Evolutionary conservation across 1,139 yeast species (phyloP), one percentile per base, ranked within the genome.

Genomic region (Meyerozyma elateridarum): DNA sequence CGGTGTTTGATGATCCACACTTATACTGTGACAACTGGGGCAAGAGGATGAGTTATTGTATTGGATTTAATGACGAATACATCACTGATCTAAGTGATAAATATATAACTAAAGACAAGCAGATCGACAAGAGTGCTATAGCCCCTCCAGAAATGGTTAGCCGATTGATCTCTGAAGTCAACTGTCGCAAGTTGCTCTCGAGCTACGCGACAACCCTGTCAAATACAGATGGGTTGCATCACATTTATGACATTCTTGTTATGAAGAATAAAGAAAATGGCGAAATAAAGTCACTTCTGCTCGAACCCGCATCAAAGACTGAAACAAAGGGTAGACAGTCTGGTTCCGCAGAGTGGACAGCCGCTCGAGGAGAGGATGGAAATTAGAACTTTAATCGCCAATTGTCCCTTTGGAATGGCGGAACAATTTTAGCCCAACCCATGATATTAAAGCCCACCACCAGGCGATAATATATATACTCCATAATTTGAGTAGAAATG

Each of bases 21-120:
- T 60, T 88, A 18, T 89, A 89, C 48, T 73, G 80, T 31, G 68
- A 72, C 25, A 94, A 94, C 29, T 89, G 97, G 97, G 95, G 93
- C 25, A 89, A 89, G 59, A 74, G 74, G 39, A 89, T 89, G 97
- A 82, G 95, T 33, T 85, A 84, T 58, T 84, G 79, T 3, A 59
- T 89, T 36, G 96, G 85, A 0, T 69, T 83, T 36, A 72, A 78
- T 27, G 65, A 63, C 21, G 65, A 65, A 25, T 87, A 85, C 22
- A 66, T 79, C 4, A 52, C 64, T 5, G 96, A 89, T 52, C 79
- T 89, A 29, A 75, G 89, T 21, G 54, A 58, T 6, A 74, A 87
- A 40, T 89, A 89, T 44, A 74, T 87, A 26, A 64, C 79, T 4
- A 52, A 60, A 2, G 69, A 64, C 8, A 70, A 70, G 40, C 66